Conservation (phyloP, 495 filamentous ascomycete genomes). For the Annulohypoxylon moriforme region DNA sequence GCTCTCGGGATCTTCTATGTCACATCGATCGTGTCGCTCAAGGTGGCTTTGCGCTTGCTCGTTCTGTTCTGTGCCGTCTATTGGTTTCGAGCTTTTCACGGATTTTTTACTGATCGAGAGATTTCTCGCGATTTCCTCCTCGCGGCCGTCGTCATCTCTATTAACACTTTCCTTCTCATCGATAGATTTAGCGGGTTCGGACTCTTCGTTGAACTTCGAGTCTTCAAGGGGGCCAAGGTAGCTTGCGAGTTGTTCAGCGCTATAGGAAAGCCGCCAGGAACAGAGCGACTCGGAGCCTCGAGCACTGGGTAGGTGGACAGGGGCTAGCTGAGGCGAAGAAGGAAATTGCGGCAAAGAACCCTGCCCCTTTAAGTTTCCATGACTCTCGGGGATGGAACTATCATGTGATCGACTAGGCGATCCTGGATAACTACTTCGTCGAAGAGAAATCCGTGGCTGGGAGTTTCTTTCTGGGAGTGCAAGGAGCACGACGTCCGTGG, state of each 20-base stretch:
- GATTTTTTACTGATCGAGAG: neutral
- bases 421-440: conserved; percentile 45
- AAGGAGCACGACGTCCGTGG: conserved; percentile 12
- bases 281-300: conserved; percentile 49
- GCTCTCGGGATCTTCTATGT: conserved; percentile 9
- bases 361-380: conserved; percentile 18
- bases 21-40: conserved; percentile 18
- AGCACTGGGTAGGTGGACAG: conserved; percentile 46
- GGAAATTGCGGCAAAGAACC: conserved; percentile 46
- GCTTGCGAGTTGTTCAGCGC: conserved; percentile 48
- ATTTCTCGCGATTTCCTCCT: conserved; percentile 11
- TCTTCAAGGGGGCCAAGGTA: conserved; percentile 40
- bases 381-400: conserved; percentile 22
- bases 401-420: conserved; percentile 16
- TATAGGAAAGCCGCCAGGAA: conserved; percentile 56
- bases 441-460: conserved; percentile 21
- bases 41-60: conserved; percentile 1
- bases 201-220: neutral
- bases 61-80: neutral
- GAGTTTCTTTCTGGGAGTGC: neutral
- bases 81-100: neutral
- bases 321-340: conserved; percentile 46
- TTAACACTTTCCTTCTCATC: neutral
- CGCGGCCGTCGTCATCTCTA: conserved; percentile 27
- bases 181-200: neutral